These are phyloP conservation scores for Arthrobotrys musiformis DNA, from an alignment of 2,329 filamentous ascomycete genomes.

Conservation along the genomic window DNA sequence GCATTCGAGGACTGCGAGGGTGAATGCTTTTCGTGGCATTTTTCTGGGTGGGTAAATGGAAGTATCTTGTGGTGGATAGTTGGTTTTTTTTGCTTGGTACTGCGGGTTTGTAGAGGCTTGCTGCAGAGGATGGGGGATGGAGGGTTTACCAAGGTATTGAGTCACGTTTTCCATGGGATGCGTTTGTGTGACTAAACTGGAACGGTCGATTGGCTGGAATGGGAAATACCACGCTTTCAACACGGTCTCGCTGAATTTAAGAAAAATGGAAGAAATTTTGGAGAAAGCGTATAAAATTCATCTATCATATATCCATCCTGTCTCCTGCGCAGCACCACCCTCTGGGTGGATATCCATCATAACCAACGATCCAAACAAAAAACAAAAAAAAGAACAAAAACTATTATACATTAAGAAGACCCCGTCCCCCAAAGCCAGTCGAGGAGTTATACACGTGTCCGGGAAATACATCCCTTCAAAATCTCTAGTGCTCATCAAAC, in stretches of 20 bases:
- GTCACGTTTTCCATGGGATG: no score
- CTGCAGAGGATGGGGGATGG: no score
- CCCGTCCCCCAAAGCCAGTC: background rate
- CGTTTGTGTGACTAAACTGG: background rate
- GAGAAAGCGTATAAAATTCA: no score
- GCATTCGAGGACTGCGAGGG: conserved; percentile 87
- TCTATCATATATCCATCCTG: no score
- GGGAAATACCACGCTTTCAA: no score
- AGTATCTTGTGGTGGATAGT: background rate
- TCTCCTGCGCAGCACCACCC: no score
- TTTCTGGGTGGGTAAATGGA: background rate
- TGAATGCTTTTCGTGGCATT: conserved; percentile 66
- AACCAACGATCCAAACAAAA: background rate
- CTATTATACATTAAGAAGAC: conserved; percentile 24
- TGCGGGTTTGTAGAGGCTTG: background rate
- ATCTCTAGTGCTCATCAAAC: background rate
- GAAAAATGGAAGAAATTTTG: no score
- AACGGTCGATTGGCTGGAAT: no score
- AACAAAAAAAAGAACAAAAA: background rate
- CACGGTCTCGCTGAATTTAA: no score
- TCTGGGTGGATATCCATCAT: background rate
- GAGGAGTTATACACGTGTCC: background rate
- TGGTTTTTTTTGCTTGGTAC: background rate
- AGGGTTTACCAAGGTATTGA: no score
- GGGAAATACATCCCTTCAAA: conserved; percentile 5